These are phyloP conservation scores for Drechslerella dactyloides DNA, from an alignment of 2,329 filamentous ascomycete genomes.

Conservation along the genomic window DNA sequence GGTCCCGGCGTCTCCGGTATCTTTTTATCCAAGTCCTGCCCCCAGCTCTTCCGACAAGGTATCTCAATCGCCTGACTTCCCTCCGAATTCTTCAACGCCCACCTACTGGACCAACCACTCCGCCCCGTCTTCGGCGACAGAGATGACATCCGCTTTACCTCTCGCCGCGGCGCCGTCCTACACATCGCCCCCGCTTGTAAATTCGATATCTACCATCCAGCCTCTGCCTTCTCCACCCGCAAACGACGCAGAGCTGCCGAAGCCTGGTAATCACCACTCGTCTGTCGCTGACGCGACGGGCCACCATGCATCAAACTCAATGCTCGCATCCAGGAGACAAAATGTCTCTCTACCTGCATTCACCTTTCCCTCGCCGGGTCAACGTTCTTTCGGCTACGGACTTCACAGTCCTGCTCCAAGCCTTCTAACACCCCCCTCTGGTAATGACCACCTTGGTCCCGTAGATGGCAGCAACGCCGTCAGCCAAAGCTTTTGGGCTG, in stretches of 20 bases:
- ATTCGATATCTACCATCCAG: slow-evolving; percentile 36
- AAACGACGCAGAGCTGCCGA: slow-evolving; percentile 46
- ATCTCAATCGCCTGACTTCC: slow-evolving; percentile 31
- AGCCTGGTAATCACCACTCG: slow-evolving; percentile 2
- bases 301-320: slow-evolving; percentile 19
- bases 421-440: slow-evolving; percentile 38
- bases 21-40: slow-evolving; percentile 46
- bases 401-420: slow-evolving; percentile 42
- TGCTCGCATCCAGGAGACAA: slow-evolving; percentile 40
- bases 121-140: slow-evolving; percentile 8
- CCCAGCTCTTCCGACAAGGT: slow-evolving; percentile 42
- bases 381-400: slow-evolving; percentile 44
- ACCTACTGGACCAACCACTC: slow-evolving; percentile 27
- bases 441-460: slow-evolving; percentile 36
- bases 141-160: slow-evolving; percentile 44
- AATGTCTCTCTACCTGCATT: slow-evolving; percentile 47
- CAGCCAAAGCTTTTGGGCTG: slow-evolving; percentile 44
- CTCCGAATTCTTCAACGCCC: slow-evolving; percentile 15
- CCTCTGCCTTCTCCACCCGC: slow-evolving; percentile 43
- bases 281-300: neutral
- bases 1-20: slow-evolving; percentile 46
- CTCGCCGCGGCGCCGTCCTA: slow-evolving; percentile 27
- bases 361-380: slow-evolving; percentile 40
- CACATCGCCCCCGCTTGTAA: slow-evolving; percentile 36
- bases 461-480: slow-evolving; percentile 38